Evolutionary conservation across 75 land plant genomes (phyloP).

Genomic region (Azolla pinnata): DNA sequence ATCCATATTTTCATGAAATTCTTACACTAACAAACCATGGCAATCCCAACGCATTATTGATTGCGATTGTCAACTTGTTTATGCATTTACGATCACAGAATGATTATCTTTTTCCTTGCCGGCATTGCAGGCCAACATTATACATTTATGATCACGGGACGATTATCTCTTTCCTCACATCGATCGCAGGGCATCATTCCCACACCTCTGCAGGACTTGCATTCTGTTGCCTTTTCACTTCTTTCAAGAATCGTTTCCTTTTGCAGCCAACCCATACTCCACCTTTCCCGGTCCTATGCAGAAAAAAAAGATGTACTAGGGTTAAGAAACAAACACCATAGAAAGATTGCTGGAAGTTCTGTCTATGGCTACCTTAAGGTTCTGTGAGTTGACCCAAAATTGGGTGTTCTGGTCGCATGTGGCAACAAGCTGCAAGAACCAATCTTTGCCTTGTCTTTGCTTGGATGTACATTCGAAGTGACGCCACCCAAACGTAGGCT

Average conservation of each 20-base stretch:
- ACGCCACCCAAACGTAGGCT: conserved; percentile 38
- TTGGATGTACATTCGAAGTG: conserved; percentile 30
- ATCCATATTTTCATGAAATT: too few relatives aligned
- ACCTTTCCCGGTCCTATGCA: conserved; percentile 33
- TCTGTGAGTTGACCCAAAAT: conserved; percentile 37
- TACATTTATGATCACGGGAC: too few relatives aligned
- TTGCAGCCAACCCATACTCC: conserved; percentile 48
- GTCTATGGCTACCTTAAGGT: conserved; percentile 25
- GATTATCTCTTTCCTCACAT: conserved; percentile 15
- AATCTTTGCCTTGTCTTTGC: conserved; percentile 34
- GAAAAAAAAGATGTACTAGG: neutral
- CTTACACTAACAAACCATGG: too few relatives aligned
- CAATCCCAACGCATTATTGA: too few relatives aligned
- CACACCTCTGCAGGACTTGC: conserved; percentile 40
- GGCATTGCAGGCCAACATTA: too few relatives aligned
- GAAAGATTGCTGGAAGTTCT: neutral
- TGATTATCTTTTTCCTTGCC: too few relatives aligned
- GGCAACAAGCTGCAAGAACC: conserved; percentile 45
- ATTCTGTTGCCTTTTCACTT: conserved; percentile 5
- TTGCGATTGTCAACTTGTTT: too few relatives aligned
- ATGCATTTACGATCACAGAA: too few relatives aligned
- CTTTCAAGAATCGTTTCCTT: conserved; percentile 13
- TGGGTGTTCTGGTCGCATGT: conserved; percentile 35
- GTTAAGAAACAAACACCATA: neutral
- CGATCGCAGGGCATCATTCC: conserved; percentile 17